Base-by-base conservation (phyloP, 2,329 filamentous ascomycete species). In the Alternaria panax region DNA sequence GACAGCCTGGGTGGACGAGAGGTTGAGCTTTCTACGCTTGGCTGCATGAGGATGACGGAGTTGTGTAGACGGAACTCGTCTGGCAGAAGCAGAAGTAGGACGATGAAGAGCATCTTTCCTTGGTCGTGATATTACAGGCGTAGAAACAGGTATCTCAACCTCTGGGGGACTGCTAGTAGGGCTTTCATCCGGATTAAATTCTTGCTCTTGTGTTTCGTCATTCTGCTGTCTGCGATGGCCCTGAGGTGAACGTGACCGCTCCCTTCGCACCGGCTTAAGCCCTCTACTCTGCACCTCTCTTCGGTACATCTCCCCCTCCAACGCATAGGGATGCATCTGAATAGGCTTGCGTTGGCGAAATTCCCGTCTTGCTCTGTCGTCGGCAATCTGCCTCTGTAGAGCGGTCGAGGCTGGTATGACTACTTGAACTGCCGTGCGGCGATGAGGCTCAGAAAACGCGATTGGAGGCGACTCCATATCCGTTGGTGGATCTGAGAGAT, bases 291-390 rank as follows among this genome's bases (percentile, higher is more conserved):
- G 76, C 28, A 79, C 78, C 48, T 79, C 77, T 58, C 75, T 75
- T 24, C 79, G 75, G 62, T 83, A 83, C 34, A 75, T 69, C 50
- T 81, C 78, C 20, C 75, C 75, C 48, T 84, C 82, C 22, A 82
- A 63, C 22, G 79, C 66, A 60, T 83, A 84, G 2, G 82, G 82
- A 70, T 83, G 80, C 27, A 84, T 64, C 62, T 84, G 82, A 46
- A 82, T 82, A 14, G 81, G 79, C 46, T 81, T 82, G 9, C 82
- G 73, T 45, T 79, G 69, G n/a, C 82, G 75, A 22, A 84, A 73
- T 8, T 72, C 78, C 40, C 81, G 73, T 28, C 55, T 60, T 32
- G 61, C 51, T 38, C 59, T 64, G 16, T 71, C 57, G 18, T 67
- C 65, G 18, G 51, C 59, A 38, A 64, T 60, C 16, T 65, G 60